A percentile compares a stretch with the other conserved stretches of the same genome.
phyloP scores from a whole-genome alignment of 139 green algal species.

The Chlamydomonas eustigma region DNA sequence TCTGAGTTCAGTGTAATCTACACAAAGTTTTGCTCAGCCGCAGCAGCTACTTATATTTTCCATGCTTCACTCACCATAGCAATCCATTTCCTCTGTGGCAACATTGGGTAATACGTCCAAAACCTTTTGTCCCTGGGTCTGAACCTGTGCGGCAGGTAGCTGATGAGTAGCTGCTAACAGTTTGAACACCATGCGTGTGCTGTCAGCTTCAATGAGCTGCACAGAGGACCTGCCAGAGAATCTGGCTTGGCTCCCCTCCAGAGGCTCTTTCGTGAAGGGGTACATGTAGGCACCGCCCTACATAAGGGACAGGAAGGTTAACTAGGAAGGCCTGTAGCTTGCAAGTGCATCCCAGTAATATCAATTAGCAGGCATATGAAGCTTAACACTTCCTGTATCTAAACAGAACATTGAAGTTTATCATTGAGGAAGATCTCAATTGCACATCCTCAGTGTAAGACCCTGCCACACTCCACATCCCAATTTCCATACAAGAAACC shows the following conservation, averaged over 20 bases:
- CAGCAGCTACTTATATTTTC: background rate
- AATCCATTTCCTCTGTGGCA: background rate
- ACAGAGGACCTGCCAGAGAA: background rate
- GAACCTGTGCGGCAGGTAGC: background rate
- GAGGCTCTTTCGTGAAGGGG: background rate
- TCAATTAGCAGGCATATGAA: background rate
- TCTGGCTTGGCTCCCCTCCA: background rate
- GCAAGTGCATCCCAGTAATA: background rate
- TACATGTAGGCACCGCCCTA: slow-evolving; percentile 14
- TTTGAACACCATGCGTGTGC: slow-evolving; percentile 6
- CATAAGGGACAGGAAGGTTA: background rate
- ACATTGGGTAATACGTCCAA: too few relatives aligned
- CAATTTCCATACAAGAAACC: background rate
- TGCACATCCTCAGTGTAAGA: too few relatives aligned
- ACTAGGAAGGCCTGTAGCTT: background rate
- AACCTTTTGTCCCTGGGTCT: too few relatives aligned
- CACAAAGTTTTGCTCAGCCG: too few relatives aligned
- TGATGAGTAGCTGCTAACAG: background rate
- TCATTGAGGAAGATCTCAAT: background rate
- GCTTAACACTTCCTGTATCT: background rate
- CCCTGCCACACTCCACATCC: too few relatives aligned
- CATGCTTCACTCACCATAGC: slow-evolving; percentile 8
- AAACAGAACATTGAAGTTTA: background rate
- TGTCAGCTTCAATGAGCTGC: slow-evolving; percentile 12
- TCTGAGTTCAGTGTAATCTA: too few relatives aligned